Evolutionary conservation across 2,329 filamentous ascomycete genomes (phyloP).

Genomic region (Colletotrichum magnum): DNA sequence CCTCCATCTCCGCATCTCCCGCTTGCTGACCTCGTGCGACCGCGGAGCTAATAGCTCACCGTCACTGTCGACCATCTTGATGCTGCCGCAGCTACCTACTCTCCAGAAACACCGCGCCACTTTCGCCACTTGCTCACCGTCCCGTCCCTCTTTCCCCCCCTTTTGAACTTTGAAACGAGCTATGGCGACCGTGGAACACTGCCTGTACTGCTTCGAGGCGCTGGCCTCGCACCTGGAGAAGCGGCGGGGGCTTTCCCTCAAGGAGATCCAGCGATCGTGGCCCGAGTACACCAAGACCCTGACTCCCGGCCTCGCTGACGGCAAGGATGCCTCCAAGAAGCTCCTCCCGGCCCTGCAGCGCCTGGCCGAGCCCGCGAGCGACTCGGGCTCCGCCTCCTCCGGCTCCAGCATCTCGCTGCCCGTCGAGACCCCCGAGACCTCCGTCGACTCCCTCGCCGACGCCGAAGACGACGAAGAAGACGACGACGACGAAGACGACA

Average conservation of each 20-base stretch:
- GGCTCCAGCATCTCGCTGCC: slow-evolving; percentile 54
- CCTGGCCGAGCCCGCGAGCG: slow-evolving; percentile 50
- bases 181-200: slow-evolving; percentile 91
- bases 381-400: slow-evolving; percentile 51
- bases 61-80: not conserved
- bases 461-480: slow-evolving; percentile 47
- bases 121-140: not conserved
- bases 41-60: slow-evolving; percentile 22
- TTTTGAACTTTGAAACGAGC: slow-evolving; percentile 28
- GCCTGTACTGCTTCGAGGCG: slow-evolving; percentile 92
- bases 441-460: slow-evolving; percentile 56
- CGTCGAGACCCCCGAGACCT: slow-evolving; percentile 60
- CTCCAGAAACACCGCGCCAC: slow-evolving; percentile 14
- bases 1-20: slow-evolving; percentile 11
- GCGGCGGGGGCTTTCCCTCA: slow-evolving; percentile 76
- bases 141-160: not conserved
- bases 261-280: slow-evolving; percentile 78
- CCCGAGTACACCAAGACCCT: slow-evolving; percentile 54
- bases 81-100: not conserved
- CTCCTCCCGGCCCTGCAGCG: slow-evolving; percentile 59
- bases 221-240: slow-evolving; percentile 82
- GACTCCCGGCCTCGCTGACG: slow-evolving; percentile 34
- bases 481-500: slow-evolving; percentile 46
- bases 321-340: slow-evolving; percentile 49
- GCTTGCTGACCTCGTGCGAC: slow-evolving; percentile 19